Conservation (phyloP, 2,329 filamentous ascomycete genomes). For the Alternaria viburni region DNA sequence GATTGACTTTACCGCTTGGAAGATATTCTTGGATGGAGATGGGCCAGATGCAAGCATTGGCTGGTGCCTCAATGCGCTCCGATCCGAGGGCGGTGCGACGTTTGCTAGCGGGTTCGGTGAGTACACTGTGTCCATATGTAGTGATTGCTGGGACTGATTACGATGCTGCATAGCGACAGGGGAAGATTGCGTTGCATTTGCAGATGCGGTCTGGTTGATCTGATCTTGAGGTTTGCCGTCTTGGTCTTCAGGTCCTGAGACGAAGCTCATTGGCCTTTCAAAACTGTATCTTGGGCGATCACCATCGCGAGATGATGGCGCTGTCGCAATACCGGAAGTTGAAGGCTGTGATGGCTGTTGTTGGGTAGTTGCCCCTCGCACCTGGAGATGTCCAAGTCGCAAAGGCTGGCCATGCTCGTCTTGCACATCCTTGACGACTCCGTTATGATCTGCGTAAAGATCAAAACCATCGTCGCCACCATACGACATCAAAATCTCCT, state of each 20-base stretch:
- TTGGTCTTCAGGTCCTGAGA: slow-evolving; percentile 42
- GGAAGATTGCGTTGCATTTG: slow-evolving; percentile 8
- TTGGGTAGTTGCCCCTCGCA: slow-evolving; percentile 7
- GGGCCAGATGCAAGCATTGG: slow-evolving; percentile 1
- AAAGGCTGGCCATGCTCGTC: slow-evolving; percentile 40
- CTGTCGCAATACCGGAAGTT: slow-evolving; percentile 5
- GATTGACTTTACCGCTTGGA: neutral
- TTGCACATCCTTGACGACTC: slow-evolving; percentile 43
- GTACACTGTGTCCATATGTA: slow-evolving; percentile 11
- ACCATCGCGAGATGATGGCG: slow-evolving; percentile 24
- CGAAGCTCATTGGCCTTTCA: slow-evolving; percentile 48
- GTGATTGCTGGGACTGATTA: slow-evolving; percentile 10
- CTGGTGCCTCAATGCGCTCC: neutral
- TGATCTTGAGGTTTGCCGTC: slow-evolving; percentile 46
- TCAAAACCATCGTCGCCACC: slow-evolving; percentile 39
- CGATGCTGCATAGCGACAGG: slow-evolving; percentile 11
- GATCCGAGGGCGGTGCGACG: slow-evolving; percentile 7
- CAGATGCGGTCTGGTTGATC: slow-evolving; percentile 34
- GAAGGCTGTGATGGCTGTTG: slow-evolving; percentile 3
- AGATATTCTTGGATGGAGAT: slow-evolving; percentile 6
- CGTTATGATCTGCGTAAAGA: slow-evolving; percentile 47
- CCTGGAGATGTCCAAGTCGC: slow-evolving; percentile 23
- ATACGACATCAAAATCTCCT: slow-evolving; percentile 26
- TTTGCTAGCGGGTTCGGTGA: slow-evolving; percentile 14
- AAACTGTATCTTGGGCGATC: slow-evolving; percentile 34